Conservation (phyloP, 805 yeast species). For the Lipomyces sp. region DNA sequence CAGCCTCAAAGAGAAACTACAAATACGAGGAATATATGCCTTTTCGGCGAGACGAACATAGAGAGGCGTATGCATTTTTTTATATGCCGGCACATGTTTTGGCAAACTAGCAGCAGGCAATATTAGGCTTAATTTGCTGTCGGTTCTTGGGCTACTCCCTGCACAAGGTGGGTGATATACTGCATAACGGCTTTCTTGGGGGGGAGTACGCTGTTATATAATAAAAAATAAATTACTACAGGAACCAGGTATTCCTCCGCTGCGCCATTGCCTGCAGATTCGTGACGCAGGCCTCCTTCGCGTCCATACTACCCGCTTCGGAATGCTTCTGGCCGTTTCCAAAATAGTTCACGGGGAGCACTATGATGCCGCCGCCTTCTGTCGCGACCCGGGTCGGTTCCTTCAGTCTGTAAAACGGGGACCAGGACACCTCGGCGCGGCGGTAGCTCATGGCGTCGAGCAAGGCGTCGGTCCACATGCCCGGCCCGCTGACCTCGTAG, state of each 20-base stretch:
- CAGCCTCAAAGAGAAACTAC: no score
- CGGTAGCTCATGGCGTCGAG: constrained; percentile 20
- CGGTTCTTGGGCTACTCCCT: no score
- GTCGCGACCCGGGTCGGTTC: constrained; percentile 9
- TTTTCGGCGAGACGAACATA: no score
- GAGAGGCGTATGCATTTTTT: no score
- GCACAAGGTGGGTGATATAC: no score
- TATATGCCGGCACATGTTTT: no score
- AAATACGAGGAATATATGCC: no score
- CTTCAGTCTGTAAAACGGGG: constrained; percentile 6
- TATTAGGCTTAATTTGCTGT: no score
- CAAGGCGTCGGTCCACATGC: constrained; percentile 26
- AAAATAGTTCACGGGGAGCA: constrained; percentile 20
- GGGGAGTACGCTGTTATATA: no score
- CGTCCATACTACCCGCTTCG: constrained; percentile 18
- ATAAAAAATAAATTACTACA: not conserved
- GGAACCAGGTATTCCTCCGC: constrained; percentile 17
- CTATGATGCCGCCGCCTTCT: constrained; percentile 18
- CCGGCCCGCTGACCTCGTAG: constrained; percentile 23
- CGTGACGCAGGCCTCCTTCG: constrained; percentile 22
- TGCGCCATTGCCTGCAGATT: constrained; percentile 17
- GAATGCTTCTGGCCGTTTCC: constrained; percentile 29
- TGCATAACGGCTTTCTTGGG: no score
- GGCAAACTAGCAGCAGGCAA: no score
- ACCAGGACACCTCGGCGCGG: constrained; percentile 23